Conservation (phyloP, 2,329 filamentous ascomycete species). For the Exophiala calicioides region DNA sequence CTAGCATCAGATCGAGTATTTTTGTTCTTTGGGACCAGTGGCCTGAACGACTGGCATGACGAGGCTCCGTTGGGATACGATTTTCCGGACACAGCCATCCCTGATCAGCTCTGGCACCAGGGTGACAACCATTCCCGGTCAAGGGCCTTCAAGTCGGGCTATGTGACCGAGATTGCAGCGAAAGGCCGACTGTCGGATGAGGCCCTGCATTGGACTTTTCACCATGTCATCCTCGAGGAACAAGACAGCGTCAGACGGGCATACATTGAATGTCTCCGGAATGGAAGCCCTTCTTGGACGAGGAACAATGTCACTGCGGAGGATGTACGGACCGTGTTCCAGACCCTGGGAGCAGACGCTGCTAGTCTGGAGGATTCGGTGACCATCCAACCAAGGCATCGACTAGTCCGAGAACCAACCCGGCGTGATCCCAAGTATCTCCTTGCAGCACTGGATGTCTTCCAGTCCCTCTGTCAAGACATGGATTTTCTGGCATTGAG, state of each 20-base stretch:
- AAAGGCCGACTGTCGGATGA: slow-evolving; percentile 60
- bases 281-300: slow-evolving; percentile 39
- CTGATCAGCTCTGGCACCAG: slow-evolving; percentile 35
- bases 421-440: slow-evolving; percentile 24
- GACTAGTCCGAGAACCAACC: slow-evolving; percentile 7
- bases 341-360: slow-evolving; percentile 23
- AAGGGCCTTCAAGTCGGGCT: slow-evolving; percentile 63
- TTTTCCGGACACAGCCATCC: slow-evolving; percentile 41
- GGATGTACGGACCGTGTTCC: slow-evolving; percentile 25
- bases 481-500: slow-evolving; percentile 29
- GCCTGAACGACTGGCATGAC: slow-evolving; percentile 29
- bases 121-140: slow-evolving; percentile 52
- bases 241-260: slow-evolving; percentile 59
- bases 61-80: slow-evolving; percentile 30
- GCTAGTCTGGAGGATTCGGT: slow-evolving; percentile 19
- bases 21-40: slow-evolving; percentile 55
- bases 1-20: slow-evolving; percentile 55
- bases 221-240: slow-evolving; percentile 46
- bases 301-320: slow-evolving; percentile 23
- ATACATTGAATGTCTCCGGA: slow-evolving; percentile 59
- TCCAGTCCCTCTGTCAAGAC: slow-evolving; percentile 21
- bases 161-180: slow-evolving; percentile 57
- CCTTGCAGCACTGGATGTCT: slow-evolving; percentile 22
- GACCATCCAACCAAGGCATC: slow-evolving; percentile 20
- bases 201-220: slow-evolving; percentile 64